Percentiles rank a stretch among this genome's conserved stretches.
These are phyloP conservation scores for Vararia minispora DNA, from an alignment of 768 basidiomycete species.

Conservation along the genomic window DNA sequence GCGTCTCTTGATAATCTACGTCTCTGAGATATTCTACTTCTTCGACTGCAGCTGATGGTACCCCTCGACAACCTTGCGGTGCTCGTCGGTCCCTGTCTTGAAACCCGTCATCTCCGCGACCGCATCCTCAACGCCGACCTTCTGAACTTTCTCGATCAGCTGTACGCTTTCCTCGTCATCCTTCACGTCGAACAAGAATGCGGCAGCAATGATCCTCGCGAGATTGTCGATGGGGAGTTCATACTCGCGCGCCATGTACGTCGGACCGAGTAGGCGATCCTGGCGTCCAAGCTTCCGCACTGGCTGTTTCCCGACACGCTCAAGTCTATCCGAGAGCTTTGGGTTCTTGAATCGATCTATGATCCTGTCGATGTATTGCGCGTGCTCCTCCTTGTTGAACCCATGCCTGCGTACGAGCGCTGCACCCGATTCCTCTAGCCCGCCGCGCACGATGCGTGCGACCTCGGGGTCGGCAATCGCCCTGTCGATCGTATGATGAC, in stretches of 20 bases:
- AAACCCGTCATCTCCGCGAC: slow-evolving; percentile 22
- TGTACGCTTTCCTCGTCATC: slow-evolving; percentile 25
- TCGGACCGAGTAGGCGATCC: slow-evolving; percentile 27
- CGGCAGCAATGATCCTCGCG: slow-evolving; percentile 25
- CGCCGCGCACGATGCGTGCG: slow-evolving; percentile 18
- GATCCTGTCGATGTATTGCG: slow-evolving; percentile 23
- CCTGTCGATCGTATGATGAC: slow-evolving; percentile 21
- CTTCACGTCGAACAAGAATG: slow-evolving; percentile 22
- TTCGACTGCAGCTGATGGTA: slow-evolving; percentile 14
- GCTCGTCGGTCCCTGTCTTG: slow-evolving; percentile 13
- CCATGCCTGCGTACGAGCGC: slow-evolving; percentile 23
- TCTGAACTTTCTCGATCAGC: slow-evolving; percentile 18
- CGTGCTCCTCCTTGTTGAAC: slow-evolving; percentile 16
- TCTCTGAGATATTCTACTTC: no score
- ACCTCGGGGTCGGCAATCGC: slow-evolving; percentile 23
- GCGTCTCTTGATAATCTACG: no score
- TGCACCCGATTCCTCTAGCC: slow-evolving; percentile 26
- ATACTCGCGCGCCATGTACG: slow-evolving; percentile 23
- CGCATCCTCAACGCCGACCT: slow-evolving; percentile 19
- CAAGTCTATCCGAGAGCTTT: slow-evolving; percentile 25
- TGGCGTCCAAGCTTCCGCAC: slow-evolving; percentile 25
- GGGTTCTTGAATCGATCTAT: slow-evolving; percentile 25
- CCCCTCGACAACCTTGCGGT: slow-evolving; percentile 13
- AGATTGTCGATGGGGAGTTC: slow-evolving; percentile 22
- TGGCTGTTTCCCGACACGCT: slow-evolving; percentile 28